Evolutionary conservation across 306 rosid genomes (phyloP), one percentile per base, ranked within the genome.

Genomic region (Delonix regia): DNA sequence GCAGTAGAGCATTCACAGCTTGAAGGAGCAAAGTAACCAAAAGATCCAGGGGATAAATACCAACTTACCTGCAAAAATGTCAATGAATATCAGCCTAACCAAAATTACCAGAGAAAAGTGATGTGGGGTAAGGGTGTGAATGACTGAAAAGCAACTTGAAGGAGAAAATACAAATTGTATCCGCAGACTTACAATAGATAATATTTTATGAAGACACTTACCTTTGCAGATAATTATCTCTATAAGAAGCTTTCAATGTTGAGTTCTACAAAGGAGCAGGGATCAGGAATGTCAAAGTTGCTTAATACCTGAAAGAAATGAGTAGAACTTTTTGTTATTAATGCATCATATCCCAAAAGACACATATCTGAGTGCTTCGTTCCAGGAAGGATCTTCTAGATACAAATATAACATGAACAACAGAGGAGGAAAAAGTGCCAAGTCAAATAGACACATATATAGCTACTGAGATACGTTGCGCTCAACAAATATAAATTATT

Each of bases 201-300:
- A 69, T 74, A 77, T 61, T 49, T 38, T 53, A 39, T 33, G 60
- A 62, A 78, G 16, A 83, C 19, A 62, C 95, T 88, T 77, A 82
- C 95, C 75, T 84, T 75, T 22, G 48, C 60, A 53, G 65, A 60
- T 42, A 42, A 77, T 64, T 52, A 64, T 69, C 69, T 51, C 86
- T 84, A 91, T 38, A 95, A 65, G 61, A 95, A 85, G 71, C 88
- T 88, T 85, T 87, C 91, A 9, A 95, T 76, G 83, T 82, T 77
- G 47, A 95, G 84, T 81, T 95, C 97, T 28, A 89, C 93, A 36
- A 82, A 92, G 68, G 99, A 95, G 93, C 99, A 95, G 0, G 98
- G 98, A 86, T 95, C 97, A 2, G 96, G 84, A 83, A 95, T 91
- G 88, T 95, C 91, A 0, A 93, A 95, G 87, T 92, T 93, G 84